A percentile compares a stretch with the other conserved stretches of the same genome.
These are phyloP conservation scores for Tricholoma furcatifolium DNA, from an alignment of 768 basidiomycete genomes.

Conservation along the genomic window DNA sequence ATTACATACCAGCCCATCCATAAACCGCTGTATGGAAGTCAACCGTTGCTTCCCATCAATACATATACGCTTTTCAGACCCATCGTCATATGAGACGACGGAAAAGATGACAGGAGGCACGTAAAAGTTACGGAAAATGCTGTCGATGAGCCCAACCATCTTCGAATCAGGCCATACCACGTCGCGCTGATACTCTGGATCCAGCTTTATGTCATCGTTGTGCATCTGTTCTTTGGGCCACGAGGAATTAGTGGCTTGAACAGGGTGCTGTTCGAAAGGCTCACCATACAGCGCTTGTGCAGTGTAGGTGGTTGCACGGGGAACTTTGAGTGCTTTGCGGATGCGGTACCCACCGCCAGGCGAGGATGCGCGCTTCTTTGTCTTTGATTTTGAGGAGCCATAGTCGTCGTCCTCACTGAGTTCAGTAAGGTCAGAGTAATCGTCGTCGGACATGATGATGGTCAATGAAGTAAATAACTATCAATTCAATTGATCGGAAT, in stretches of 20 bases:
- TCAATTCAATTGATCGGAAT: no score
- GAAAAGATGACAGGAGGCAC: slow-evolving; percentile 76
- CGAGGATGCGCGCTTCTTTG: slow-evolving; percentile 9
- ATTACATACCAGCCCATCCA: slow-evolving; percentile 18
- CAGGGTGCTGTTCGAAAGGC: slow-evolving; percentile 3
- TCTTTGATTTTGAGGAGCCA: slow-evolving; percentile 11
- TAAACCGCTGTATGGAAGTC: slow-evolving; percentile 32
- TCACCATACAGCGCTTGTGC: slow-evolving; percentile 59
- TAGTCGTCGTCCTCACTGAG: slow-evolving; percentile 22
- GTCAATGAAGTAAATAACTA: not conserved
- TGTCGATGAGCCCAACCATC: slow-evolving; percentile 75
- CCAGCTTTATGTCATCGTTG: slow-evolving; percentile 62
- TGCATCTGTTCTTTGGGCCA: slow-evolving; percentile 59
- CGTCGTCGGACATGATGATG: slow-evolving; percentile 23
- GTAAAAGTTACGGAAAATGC: slow-evolving; percentile 76
- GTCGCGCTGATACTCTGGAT: slow-evolving; percentile 80
- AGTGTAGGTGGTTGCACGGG: slow-evolving; percentile 62
- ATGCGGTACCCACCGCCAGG: slow-evolving; percentile 28
- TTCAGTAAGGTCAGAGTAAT: slow-evolving; percentile 33
- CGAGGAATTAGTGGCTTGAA: not conserved
- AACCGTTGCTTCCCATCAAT: slow-evolving; percentile 66
- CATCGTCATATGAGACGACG: slow-evolving; percentile 54
- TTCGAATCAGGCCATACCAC: slow-evolving; percentile 81
- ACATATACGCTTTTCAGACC: slow-evolving; percentile 53
- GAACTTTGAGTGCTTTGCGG: slow-evolving; percentile 48